Percentiles rank a stretch among this genome's conserved stretches.
These are phyloP conservation scores for Diaporthe citriasiana DNA, from an alignment of 2,329 filamentous ascomycete species.

Conservation along the genomic window DNA sequence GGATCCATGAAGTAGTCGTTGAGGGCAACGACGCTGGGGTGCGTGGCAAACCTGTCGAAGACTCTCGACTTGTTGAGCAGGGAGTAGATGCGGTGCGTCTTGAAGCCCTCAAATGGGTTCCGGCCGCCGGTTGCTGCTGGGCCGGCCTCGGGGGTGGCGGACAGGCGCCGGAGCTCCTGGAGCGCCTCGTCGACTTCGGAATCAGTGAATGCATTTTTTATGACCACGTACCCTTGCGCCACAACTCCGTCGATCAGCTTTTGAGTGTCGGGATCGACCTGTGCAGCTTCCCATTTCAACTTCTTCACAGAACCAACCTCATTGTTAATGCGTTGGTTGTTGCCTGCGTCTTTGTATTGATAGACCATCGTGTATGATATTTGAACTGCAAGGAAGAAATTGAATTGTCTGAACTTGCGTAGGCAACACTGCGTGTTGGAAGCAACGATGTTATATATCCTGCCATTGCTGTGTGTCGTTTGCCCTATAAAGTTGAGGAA, in stretches of 20 bases:
- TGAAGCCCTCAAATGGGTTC: constrained; percentile 55
- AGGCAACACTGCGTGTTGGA: not conserved
- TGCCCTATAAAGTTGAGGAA: not conserved
- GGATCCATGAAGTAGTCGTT: constrained; percentile 57
- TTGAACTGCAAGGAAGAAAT: not conserved
- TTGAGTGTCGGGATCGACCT: not conserved
- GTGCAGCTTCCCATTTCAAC: constrained; percentile 7
- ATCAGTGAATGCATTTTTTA: constrained; percentile 16
- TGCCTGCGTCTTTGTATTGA: not conserved
- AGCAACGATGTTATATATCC: not conserved
- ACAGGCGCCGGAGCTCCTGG: constrained; percentile 51
- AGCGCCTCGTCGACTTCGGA: constrained; percentile 49
- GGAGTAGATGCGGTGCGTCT: constrained; percentile 55
- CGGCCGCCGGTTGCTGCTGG: constrained; percentile 48
- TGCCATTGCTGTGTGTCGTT: not conserved
- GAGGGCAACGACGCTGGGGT: constrained; percentile 53
- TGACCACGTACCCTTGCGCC: not conserved
- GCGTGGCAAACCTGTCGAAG: constrained; percentile 55
- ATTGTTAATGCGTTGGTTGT: constrained; percentile 17
- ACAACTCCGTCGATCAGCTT: constrained; percentile 4
- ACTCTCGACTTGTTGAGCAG: constrained; percentile 55
- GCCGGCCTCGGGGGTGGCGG: constrained; percentile 29
- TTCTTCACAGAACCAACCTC: constrained; percentile 19
- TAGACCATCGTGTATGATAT: not conserved
- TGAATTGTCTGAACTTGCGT: not conserved